A percentile compares a stretch with the other conserved stretches of the same genome.
Evolutionary conservation across 2,329 filamentous ascomycete genomes (phyloP).

Genomic region (Fusarium illudens): DNA sequence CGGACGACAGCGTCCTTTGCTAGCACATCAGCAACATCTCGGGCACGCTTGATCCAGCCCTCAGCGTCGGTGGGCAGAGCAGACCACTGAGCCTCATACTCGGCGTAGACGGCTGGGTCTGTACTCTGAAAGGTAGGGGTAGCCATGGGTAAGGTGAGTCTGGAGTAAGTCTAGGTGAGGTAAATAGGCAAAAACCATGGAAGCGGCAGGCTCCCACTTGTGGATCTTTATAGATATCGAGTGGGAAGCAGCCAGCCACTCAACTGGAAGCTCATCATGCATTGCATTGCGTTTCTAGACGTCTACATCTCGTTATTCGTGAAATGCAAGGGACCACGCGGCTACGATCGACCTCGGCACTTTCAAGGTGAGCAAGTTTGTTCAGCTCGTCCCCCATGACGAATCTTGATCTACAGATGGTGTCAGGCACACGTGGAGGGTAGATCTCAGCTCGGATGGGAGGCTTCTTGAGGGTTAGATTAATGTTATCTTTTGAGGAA

Average conservation of each 20-base stretch:
- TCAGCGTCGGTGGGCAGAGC: conserved; percentile 43
- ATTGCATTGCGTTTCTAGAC: not conserved
- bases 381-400: not conserved
- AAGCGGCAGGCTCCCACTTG: not conserved
- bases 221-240: not conserved
- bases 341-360: not conserved
- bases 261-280: not conserved
- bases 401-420: not conserved
- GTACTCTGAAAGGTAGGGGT: conserved; percentile 32
- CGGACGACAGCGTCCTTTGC: conserved; percentile 46
- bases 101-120: conserved; percentile 50
- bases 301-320: not conserved
- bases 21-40: conserved; percentile 50
- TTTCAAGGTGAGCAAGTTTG: not conserved
- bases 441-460: not conserved
- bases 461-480: not conserved
- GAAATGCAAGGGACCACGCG: not conserved
- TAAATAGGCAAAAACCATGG: not conserved
- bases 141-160: not conserved
- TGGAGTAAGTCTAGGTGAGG: not conserved
- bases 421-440: not conserved
- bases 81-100: conserved; percentile 49
- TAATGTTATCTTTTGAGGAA: not conserved
- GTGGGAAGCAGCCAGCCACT: not conserved
- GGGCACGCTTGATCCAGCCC: conserved; percentile 51